Base-by-base conservation (phyloP, 2,329 filamentous ascomycete species). In the Stagonosporopsis cucurbitacearum region DNA sequence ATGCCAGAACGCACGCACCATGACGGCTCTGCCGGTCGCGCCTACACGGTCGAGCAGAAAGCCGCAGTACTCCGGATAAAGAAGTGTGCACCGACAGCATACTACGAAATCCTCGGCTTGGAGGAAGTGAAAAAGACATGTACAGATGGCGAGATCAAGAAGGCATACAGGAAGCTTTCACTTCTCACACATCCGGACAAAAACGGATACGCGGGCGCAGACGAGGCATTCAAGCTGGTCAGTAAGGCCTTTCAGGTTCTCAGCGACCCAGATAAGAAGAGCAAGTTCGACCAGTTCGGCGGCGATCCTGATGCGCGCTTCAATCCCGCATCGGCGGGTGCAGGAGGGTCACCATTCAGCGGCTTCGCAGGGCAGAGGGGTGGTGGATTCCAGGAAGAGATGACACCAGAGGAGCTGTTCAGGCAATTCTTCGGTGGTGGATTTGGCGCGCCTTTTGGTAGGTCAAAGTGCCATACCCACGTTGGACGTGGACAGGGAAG, bases 191-290 rank as follows among this genome's bases (percentile, higher is more conserved):
- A 99, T 81, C 95, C 95, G 61, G 95, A 99, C 82, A 99, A 99
- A 82, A 99, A 99, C 82, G 93, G 93, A 46, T 93, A 97, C 75
- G 88, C 94, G 33, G 87, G 96, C 57, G 94, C 95, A 51, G 95
- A 97, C 75, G 95, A 99, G 80, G 95, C 95, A 28, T 99, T 99
- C 81, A 99, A 99, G 82, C 90, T 97, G 90, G 92, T 99, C 22
- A 90, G 91, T 70, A 85, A 92, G 67, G 95, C 95, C 15, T 99
- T 99, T 75, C 90, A 96, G 67, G 87, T 98, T 48, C 81, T 99
- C 44, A 94, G 92, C 59, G 95, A 99, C 75, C 85, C 92, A 71
- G 94, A 98, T 63, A 98, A 98, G 86, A 89, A 92, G 72, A 83
- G 89, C 15, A 92, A 90, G 76, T 99, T 84, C 73, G 95, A 99